Percentiles rank a stretch among this genome's conserved stretches.
Conservation (phyloP, 306 rosid species). For the Glycyrrhiza uralensis region DNA sequence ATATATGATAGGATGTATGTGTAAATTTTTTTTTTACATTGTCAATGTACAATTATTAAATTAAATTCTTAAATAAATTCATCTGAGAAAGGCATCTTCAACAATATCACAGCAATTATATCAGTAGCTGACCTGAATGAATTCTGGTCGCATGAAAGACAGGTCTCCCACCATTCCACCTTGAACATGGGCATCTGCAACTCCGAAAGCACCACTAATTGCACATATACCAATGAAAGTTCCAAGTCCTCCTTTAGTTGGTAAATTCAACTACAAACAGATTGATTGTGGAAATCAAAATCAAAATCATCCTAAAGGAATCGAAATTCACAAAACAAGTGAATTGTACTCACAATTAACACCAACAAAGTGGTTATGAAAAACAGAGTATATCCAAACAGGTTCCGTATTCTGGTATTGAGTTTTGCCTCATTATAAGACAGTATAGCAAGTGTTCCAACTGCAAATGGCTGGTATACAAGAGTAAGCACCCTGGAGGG, state of each 20-base stretch:
- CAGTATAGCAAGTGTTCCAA: conserved; percentile 55
- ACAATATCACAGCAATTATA: background rate
- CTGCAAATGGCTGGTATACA: conserved; percentile 82
- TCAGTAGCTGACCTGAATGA: conserved; percentile 57
- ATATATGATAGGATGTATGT: no score
- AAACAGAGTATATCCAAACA: conserved; percentile 64
- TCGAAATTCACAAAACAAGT: background rate
- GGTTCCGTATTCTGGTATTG: conserved; percentile 62
- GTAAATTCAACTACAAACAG: conserved; percentile 67
- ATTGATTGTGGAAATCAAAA: background rate
- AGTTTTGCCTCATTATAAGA: conserved; percentile 63
- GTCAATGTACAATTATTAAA: no score
- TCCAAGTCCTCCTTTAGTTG: conserved; percentile 80
- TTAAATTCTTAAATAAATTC: no score
- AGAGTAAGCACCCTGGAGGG: conserved; percentile 79
- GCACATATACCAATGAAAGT: conserved; percentile 60
- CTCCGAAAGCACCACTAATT: conserved; percentile 69
- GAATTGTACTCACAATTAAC: conserved; percentile 53
- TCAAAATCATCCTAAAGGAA: conserved; percentile 14
- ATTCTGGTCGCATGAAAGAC: conserved; percentile 69
- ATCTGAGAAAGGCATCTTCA: background rate
- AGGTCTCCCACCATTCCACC: conserved; percentile 96
- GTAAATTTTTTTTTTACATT: no score
- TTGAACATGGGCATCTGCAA: conserved; percentile 90
- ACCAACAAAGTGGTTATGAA: conserved; percentile 55